phyloP scores from a whole-genome alignment of 148 eudicot genomes.

The Silene latifolia region DNA sequence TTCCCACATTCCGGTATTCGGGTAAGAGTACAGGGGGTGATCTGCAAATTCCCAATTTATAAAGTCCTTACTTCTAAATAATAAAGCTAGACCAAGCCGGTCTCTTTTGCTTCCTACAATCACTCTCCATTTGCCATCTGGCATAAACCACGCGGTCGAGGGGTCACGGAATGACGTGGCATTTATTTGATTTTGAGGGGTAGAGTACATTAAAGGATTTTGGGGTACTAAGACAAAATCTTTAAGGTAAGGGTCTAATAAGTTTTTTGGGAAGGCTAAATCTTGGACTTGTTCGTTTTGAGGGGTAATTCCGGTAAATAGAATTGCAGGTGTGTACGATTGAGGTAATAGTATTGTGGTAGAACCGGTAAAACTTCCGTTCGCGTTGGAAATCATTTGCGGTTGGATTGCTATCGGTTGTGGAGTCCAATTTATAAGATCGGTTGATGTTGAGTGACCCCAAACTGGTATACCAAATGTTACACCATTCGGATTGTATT shows the following conservation, averaged over 20 bases:
- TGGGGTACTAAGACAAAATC: conserved; percentile 44
- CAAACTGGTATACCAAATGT: conserved; percentile 52
- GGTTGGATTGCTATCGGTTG: conserved; percentile 43
- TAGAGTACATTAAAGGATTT: conserved; percentile 52
- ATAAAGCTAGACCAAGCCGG: conserved; percentile 30
- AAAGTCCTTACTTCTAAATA: conserved; percentile 61
- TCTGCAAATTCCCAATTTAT: conserved; percentile 36
- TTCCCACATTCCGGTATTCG: conserved; percentile 27
- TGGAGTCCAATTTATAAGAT: conserved; percentile 65
- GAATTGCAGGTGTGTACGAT: conserved; percentile 38
- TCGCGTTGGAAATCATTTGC: conserved; percentile 32
- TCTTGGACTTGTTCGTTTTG: conserved; percentile 52
- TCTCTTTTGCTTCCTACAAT: conserved; percentile 32
- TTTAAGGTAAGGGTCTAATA: conserved; percentile 49
- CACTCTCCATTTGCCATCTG: conserved; percentile 43
- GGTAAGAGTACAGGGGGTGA: conserved; percentile 38
- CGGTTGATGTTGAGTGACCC: conserved; percentile 68
- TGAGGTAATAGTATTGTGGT: conserved; percentile 44
- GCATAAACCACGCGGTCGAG: conserved; percentile 54
- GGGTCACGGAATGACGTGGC: conserved; percentile 54
- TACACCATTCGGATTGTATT: conserved; percentile 56
- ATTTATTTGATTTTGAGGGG: conserved; percentile 31
- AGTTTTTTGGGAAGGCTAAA: conserved; percentile 52
- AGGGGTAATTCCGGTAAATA: conserved; percentile 56
- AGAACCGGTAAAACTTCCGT: conserved; percentile 73